phyloP scores from a whole-genome alignment of 2,329 filamentous ascomycete genomes.

The Penicillium sp. region DNA sequence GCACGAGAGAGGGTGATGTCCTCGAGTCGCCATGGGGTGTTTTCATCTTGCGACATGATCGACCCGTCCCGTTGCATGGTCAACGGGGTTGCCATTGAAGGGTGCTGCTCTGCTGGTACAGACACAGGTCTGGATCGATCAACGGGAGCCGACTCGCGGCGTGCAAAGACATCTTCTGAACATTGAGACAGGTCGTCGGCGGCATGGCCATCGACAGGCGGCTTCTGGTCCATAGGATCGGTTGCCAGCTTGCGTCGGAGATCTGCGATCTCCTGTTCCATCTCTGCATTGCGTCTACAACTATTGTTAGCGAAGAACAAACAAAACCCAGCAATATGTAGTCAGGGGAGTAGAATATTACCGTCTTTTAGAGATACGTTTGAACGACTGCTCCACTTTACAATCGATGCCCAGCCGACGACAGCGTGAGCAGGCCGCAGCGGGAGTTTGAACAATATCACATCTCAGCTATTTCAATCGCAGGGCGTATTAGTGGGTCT shows the following conservation, averaged over 20 bases:
- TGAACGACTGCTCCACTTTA: slow-evolving; percentile 69
- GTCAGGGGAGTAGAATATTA: slow-evolving; percentile 12
- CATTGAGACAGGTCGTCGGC: slow-evolving; percentile 39
- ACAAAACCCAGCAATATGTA: background rate
- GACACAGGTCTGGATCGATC: slow-evolving; percentile 36
- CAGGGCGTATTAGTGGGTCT: background rate
- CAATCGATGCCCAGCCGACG: slow-evolving; percentile 64
- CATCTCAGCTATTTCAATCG: slow-evolving; percentile 59
- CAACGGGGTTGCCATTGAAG: slow-evolving; percentile 38
- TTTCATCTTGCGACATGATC: slow-evolving; percentile 42
- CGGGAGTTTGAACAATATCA: slow-evolving; percentile 68
- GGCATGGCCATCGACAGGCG: slow-evolving; percentile 28
- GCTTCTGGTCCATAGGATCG: slow-evolving; percentile 32
- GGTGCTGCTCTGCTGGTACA: slow-evolving; percentile 37
- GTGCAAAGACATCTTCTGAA: slow-evolving; percentile 39
- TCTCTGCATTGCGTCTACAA: slow-evolving; percentile 64
- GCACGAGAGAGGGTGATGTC: slow-evolving; percentile 44
- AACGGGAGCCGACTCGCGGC: slow-evolving; percentile 34
- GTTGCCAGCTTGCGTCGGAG: slow-evolving; percentile 49
- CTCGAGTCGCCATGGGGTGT: slow-evolving; percentile 55
- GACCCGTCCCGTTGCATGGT: slow-evolving; percentile 38
- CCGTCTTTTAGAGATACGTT: slow-evolving; percentile 65
- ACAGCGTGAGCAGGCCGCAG: slow-evolving; percentile 64
- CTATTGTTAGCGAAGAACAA: slow-evolving; percentile 7
- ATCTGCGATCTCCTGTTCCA: slow-evolving; percentile 61